Conservation (phyloP, 305 asterid species). For the Fraxinus angustifolia region DNA sequence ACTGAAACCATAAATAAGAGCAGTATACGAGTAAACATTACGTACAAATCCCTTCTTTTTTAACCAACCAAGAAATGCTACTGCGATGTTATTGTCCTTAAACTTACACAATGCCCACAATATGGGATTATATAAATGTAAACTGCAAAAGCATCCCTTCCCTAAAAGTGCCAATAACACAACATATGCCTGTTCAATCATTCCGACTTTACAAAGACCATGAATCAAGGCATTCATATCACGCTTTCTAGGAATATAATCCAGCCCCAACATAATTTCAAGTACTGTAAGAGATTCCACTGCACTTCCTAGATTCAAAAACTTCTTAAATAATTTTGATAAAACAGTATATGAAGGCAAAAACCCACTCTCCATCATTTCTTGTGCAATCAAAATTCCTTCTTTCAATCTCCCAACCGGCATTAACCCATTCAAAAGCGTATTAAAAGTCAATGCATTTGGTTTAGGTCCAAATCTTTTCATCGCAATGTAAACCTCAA, state of each 20-base stretch:
- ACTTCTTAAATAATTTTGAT: slow-evolving; percentile 44
- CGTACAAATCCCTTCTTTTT: slow-evolving; percentile 44
- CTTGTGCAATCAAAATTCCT: slow-evolving; percentile 42
- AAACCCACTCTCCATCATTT: slow-evolving; percentile 46
- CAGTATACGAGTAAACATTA: slow-evolving; percentile 49
- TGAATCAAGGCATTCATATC: slow-evolving; percentile 37
- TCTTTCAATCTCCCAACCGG: slow-evolving; percentile 36
- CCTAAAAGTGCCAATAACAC: slow-evolving; percentile 31
- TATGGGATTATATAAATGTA: slow-evolving; percentile 41
- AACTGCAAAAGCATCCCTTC: slow-evolving; percentile 28
- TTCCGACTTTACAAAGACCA: slow-evolving; percentile 41
- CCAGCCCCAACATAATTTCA: slow-evolving; percentile 36
- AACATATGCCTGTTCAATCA: slow-evolving; percentile 36
- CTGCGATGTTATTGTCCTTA: slow-evolving; percentile 19
- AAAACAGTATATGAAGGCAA: slow-evolving; percentile 38
- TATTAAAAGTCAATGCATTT: slow-evolving; percentile 43
- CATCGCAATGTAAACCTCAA: slow-evolving; percentile 43
- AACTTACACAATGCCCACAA: slow-evolving; percentile 57
- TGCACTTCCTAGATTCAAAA: slow-evolving; percentile 32
- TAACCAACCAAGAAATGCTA: slow-evolving; percentile 53
- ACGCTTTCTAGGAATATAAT: slow-evolving; percentile 30
- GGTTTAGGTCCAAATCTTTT: slow-evolving; percentile 55
- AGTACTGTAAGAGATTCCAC: slow-evolving; percentile 36
- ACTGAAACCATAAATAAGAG: slow-evolving; percentile 53
- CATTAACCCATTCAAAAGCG: slow-evolving; percentile 43